phyloP scores from a whole-genome alignment of 441 rosid genomes.

The Macaranga tanarius region DNA sequence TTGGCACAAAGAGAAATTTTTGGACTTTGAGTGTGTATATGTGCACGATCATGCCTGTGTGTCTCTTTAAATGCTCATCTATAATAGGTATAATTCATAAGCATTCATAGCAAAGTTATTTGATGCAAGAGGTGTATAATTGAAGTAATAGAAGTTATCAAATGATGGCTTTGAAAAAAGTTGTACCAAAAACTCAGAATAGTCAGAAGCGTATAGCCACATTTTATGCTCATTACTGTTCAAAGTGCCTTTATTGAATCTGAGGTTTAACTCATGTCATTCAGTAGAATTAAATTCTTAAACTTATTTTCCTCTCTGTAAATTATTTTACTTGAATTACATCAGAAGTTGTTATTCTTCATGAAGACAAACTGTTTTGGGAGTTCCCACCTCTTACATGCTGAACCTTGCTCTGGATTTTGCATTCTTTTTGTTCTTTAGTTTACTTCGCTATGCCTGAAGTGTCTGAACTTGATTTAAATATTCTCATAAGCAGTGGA shows the following conservation, averaged over 20 bases:
- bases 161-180: neutral
- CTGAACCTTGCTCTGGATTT: neutral
- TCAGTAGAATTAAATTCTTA: neutral
- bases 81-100: neutral
- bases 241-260: slow-evolving; percentile 1
- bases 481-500: neutral
- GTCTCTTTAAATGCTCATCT: no score
- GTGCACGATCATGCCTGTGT: no score
- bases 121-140: neutral
- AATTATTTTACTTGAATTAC: neutral
- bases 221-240: neutral
- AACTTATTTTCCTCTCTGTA: neutral
- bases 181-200: slow-evolving; percentile 2
- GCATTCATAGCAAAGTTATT: neutral
- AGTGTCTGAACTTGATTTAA: neutral
- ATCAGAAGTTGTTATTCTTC: neutral
- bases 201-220: neutral
- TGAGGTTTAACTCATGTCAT: neutral
- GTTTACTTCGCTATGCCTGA: neutral
- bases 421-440: neutral
- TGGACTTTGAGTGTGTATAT: no score
- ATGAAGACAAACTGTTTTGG: neutral
- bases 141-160: neutral
- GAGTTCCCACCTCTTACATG: neutral
- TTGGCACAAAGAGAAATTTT: no score